Evolutionary conservation across 108 stramenopile species (phyloP).

Genomic region (Cylindrotheca closterium): DNA sequence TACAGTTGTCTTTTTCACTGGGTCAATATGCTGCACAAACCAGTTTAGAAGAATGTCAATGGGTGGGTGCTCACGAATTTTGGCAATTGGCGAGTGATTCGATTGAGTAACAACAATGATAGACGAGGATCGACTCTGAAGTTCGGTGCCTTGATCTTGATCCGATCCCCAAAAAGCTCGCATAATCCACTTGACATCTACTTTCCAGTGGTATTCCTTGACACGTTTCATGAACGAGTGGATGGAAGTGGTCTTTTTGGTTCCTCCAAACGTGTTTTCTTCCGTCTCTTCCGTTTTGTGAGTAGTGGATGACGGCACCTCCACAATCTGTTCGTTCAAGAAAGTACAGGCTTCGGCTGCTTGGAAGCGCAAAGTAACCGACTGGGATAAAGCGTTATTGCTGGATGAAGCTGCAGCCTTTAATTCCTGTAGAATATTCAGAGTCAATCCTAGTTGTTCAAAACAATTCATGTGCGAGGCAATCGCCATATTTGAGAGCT

Average conservation of each 20-base stretch:
- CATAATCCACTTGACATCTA: slow-evolving; percentile 30
- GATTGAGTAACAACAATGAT: slow-evolving; percentile 42
- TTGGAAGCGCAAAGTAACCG: slow-evolving; percentile 62
- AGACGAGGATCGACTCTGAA: slow-evolving; percentile 34
- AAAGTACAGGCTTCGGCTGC: slow-evolving; percentile 39
- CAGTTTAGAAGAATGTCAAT: slow-evolving; percentile 62
- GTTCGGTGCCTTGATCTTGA: slow-evolving; percentile 13
- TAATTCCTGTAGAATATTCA: slow-evolving; percentile 20
- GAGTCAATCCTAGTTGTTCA: slow-evolving; percentile 61
- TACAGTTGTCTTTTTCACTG: slow-evolving; percentile 19
- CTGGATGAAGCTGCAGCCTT: slow-evolving; percentile 10
- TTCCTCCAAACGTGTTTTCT: slow-evolving; percentile 2
- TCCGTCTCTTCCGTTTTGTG: slow-evolving; percentile 14
- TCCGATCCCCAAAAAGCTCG: slow-evolving; percentile 45
- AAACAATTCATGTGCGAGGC: slow-evolving; percentile 57
- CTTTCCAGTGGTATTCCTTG: slow-evolving; percentile 56
- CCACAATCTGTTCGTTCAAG: slow-evolving; percentile 44
- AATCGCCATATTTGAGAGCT: slow-evolving; percentile 61
- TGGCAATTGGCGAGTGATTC: slow-evolving; percentile 22
- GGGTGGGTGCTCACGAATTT: slow-evolving; percentile 20
- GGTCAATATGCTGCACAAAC: slow-evolving; percentile 57
- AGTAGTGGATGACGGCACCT: slow-evolving; percentile 5
- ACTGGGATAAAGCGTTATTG: slow-evolving; percentile 14
- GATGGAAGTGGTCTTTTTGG: slow-evolving; percentile 19
- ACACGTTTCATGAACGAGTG: slow-evolving; percentile 33